A percentile compares a stretch with the other conserved stretches of the same genome.
These are phyloP conservation scores for Litchi chinensis DNA, from an alignment of 345 rosid species.

Conservation along the genomic window DNA sequence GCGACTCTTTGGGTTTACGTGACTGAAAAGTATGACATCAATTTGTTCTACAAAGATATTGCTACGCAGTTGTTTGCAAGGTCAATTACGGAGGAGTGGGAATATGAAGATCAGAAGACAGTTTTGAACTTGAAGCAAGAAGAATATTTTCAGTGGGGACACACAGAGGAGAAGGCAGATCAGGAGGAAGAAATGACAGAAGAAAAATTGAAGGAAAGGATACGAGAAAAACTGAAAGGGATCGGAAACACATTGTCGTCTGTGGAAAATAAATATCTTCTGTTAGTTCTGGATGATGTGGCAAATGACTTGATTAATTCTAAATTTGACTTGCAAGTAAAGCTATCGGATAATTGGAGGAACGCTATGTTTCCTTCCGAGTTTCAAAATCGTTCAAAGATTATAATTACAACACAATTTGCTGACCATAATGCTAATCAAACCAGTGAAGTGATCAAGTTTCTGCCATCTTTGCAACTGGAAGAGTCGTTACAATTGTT, in stretches of 20 bases:
- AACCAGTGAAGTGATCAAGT: background rate
- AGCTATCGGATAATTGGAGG: background rate
- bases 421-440: background rate
- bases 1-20: slow-evolving; percentile 39
- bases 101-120: slow-evolving; percentile 9
- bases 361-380: background rate
- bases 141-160: too few species aligned
- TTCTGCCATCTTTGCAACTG: background rate
- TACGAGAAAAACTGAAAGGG: slow-evolving; percentile 1
- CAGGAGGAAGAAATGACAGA: slow-evolving; percentile 26
- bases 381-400: background rate
- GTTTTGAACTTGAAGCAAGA: too few species aligned
- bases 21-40: slow-evolving; percentile 14
- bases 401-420: slow-evolving; percentile 26
- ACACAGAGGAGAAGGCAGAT: slow-evolving; percentile 14
- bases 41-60: slow-evolving; percentile 36
- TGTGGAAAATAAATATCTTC: slow-evolving; percentile 19
- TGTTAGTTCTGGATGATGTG: slow-evolving; percentile 50
- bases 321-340: background rate
- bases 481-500: slow-evolving; percentile 18
- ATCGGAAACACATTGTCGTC: background rate
- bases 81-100: slow-evolving; percentile 35
- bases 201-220: background rate
- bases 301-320: slow-evolving; percentile 16
- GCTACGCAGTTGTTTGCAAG: slow-evolving; percentile 38